Base-by-base conservation (phyloP, 768 basidiomycete genomes). In the Rhizopogon vulgaris region DNA sequence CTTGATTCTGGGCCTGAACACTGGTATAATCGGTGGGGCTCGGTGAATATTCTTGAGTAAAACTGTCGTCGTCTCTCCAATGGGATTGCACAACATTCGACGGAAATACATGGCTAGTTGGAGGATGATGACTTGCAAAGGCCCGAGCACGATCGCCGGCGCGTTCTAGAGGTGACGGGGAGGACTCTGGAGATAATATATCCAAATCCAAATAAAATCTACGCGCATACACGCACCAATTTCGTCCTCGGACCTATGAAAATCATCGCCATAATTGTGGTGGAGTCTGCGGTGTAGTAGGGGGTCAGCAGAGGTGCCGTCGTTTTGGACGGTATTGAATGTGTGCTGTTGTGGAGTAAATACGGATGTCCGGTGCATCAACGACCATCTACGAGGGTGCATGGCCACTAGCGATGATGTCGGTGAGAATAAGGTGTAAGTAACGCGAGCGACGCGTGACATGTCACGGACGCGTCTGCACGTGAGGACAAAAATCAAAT, bases 111-210 rank as follows among this genome's bases (percentile, higher is more conserved):
- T 46, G 18, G 9, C 30, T 46, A 22, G 45, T 8, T 15, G 32
- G 22, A 8, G 45, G 32, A 8, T 30, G 32, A 34, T 46, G 9
- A 18, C 3, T 46, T 34, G 18, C 45, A 34, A 46, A 34, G 4
- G 45, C 8, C 4, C 32, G 45, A 46, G 32, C 34, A 24, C 22
- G 45, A 22, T 32, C 14, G 18, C 18, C 14, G 17, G 32, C 14
- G 43, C 58, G 68, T 41, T 64, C 67, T 30, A 66, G 63, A 4
- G 70, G 73, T 32, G 69, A 71, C 6, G 70, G 63, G 25, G 71
- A 71, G 9, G 68, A 63, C 9, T 64, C 68, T 58, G 52, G 65
- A 67, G n/a, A 57, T 57, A 42, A 66, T 62, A 41, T 64, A 66
- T 36, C 56, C 28, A 2, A 32, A 52, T 42, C 25, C 30, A 40